phyloP scores from a whole-genome alignment of 2,329 filamentous ascomycete species.

The Xylariaceae sp. region DNA sequence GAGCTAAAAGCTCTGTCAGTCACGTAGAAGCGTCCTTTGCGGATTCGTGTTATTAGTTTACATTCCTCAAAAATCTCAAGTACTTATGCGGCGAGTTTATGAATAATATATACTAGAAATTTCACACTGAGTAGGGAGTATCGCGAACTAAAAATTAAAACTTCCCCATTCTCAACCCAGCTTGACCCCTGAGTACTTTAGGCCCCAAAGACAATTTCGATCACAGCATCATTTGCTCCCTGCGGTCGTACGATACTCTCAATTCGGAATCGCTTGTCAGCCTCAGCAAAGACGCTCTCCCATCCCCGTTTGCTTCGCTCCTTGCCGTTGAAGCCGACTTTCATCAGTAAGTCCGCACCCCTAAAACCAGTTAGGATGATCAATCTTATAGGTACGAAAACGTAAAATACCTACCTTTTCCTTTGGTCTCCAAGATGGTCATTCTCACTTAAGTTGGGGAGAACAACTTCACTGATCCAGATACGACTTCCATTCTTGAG shows the following conservation, averaged over 20 bases:
- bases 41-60: no score
- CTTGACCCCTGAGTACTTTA: no score
- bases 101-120: slow-evolving; percentile 1
- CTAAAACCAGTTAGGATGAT: slow-evolving; percentile 28
- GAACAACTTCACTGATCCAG: slow-evolving; percentile 36
- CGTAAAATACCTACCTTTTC: slow-evolving; percentile 11
- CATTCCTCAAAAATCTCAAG: no score
- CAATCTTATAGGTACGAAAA: neutral
- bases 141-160: neutral
- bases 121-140: slow-evolving; percentile 6
- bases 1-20: no score
- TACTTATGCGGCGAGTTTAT: no score
- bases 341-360: slow-evolving; percentile 30
- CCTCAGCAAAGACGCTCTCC: slow-evolving; percentile 27
- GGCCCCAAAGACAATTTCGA: slow-evolving; percentile 26
- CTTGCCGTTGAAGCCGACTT: slow-evolving; percentile 30
- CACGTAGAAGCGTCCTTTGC: no score
- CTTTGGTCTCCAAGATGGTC: slow-evolving; percentile 17
- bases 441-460: slow-evolving; percentile 26
- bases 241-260: slow-evolving; percentile 23
- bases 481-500: slow-evolving; percentile 35
- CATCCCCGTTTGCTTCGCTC: slow-evolving; percentile 27
- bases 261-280: slow-evolving; percentile 27
- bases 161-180: no score
- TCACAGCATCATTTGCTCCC: slow-evolving; percentile 24